Conservation (phyloP, 176 grass and related monocot genomes). For the Ensete glaucum region DNA sequence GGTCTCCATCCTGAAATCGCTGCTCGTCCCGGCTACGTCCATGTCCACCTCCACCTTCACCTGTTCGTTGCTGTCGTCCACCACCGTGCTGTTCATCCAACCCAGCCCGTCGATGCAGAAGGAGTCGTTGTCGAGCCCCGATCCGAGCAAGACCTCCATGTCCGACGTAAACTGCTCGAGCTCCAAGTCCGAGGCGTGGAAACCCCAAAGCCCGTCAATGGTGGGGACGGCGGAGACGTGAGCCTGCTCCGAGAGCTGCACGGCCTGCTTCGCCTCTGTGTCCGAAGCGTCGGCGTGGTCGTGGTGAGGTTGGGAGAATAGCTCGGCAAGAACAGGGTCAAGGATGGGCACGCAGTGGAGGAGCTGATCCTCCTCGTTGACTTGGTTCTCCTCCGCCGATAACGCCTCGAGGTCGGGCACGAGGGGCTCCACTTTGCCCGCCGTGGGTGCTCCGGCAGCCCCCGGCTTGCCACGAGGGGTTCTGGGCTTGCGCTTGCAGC, state of each 20-base stretch:
- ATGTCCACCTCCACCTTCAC: not conserved
- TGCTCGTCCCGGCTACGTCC: not conserved
- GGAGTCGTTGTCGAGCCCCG: constrained; percentile 38
- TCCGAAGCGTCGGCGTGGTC: constrained; percentile 29
- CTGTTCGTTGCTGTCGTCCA: constrained; percentile 12
- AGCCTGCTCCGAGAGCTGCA: not conserved
- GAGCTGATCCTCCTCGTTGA: constrained; percentile 20
- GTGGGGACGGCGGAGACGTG: constrained; percentile 31
- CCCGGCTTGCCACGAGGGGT: constrained; percentile 36
- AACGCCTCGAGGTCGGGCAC: constrained; percentile 40
- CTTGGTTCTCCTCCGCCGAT: constrained; percentile 32
- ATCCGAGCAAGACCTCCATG: constrained; percentile 70
- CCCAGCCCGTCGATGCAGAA: constrained; percentile 61
- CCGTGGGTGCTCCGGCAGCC: not conserved
- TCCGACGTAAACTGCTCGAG: constrained; percentile 73
- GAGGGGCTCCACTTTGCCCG: constrained; percentile 14
- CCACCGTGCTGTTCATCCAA: constrained; percentile 21
- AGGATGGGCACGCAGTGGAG: constrained; percentile 58
- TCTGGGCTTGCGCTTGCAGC: constrained; percentile 67
- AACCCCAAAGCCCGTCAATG: constrained; percentile 19
- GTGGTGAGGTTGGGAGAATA: constrained; percentile 38
- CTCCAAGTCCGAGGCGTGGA: constrained; percentile 54
- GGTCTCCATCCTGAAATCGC: constrained; percentile 14
- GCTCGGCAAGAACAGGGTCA: constrained; percentile 46
- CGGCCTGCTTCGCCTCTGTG: constrained; percentile 11